A percentile compares a stretch with the other conserved stretches of the same genome.
Evolutionary conservation across 768 basidiomycete species (phyloP).

Genomic region (Gelatoporia subvermispora): DNA sequence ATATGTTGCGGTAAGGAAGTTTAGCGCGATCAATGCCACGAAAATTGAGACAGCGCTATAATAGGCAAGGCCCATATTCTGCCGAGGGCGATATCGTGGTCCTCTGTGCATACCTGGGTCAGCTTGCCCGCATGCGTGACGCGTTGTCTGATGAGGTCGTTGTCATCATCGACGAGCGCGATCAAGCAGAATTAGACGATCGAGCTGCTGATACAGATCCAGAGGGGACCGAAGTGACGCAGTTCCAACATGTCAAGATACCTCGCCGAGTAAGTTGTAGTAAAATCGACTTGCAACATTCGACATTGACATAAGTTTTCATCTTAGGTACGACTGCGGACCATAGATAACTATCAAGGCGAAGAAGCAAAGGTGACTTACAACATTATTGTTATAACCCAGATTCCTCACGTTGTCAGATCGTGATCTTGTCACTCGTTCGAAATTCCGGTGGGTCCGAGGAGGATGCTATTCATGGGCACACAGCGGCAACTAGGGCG

Average conservation of each 20-base stretch:
- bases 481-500: constrained; percentile 2
- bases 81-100: constrained; percentile 47
- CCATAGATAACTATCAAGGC: constrained; percentile 76
- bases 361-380: constrained; percentile 56
- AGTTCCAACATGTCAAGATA: constrained; percentile 45
- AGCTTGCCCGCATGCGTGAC: constrained; percentile 39
- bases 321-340: constrained; percentile 58
- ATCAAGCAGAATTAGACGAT: constrained; percentile 52
- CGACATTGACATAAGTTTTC: not conserved
- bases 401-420: constrained; percentile 29
- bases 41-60: not conserved
- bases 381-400: not conserved
- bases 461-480: constrained; percentile 26
- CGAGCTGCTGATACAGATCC: constrained; percentile 39
- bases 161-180: constrained; percentile 64
- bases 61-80: constrained; percentile 44
- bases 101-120: constrained; percentile 49
- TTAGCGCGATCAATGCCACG: not conserved
- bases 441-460: constrained; percentile 56
- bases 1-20: constrained; percentile 36
- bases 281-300: not conserved
- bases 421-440: constrained; percentile 71
- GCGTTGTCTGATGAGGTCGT: constrained; percentile 43
- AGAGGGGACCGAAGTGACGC: constrained; percentile 6
- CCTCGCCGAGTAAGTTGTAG: constrained; percentile 46